Percentiles rank a stretch among this genome's conserved stretches.
Conservation (phyloP, 768 basidiomycete genomes). For the Paxillus rubicundulus region DNA sequence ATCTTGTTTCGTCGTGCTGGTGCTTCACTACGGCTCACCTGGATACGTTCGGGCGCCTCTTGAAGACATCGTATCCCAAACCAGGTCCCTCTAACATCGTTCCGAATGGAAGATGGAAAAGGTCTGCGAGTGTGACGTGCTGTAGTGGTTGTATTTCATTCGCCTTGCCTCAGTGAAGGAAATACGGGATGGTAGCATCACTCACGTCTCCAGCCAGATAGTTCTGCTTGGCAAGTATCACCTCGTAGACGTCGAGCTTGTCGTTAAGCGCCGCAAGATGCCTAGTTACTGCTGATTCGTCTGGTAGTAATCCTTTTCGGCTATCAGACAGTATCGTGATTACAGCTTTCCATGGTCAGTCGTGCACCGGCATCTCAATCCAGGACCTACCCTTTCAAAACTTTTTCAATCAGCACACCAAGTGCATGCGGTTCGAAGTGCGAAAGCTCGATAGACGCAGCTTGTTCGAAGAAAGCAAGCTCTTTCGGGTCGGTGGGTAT, state of each 20-base stretch:
- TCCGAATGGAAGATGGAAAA: conserved; percentile 45
- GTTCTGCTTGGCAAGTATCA: conserved; percentile 48
- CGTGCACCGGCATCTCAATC: conserved; percentile 32
- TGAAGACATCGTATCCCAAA: conserved; percentile 19
- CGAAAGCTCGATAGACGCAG: conserved; percentile 16
- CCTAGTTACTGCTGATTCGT: conserved; percentile 24
- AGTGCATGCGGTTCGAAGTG: conserved; percentile 52
- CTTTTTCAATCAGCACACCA: conserved; percentile 43
- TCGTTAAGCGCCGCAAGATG: conserved; percentile 26
- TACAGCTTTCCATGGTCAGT: too few relatives aligned
- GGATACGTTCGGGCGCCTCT: conserved; percentile 24
- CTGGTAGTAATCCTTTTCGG: conserved; percentile 5
- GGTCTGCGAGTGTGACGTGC: conserved; percentile 44
- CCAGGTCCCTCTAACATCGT: conserved; percentile 25
- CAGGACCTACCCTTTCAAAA: conserved; percentile 46
- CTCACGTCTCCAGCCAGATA: conserved; percentile 59
- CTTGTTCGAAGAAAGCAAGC: conserved; percentile 23
- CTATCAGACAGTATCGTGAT: background rate
- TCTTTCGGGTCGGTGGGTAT: conserved; percentile 11
- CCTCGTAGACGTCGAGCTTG: conserved; percentile 51
- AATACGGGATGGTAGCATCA: background rate
- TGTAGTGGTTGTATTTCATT: conserved; percentile 14
- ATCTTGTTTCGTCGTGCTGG: too few relatives aligned
- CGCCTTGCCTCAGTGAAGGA: background rate
- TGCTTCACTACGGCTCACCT: conserved; percentile 14